These are phyloP conservation scores for Sporothrix protearum DNA, from an alignment of 2,329 filamentous ascomycete genomes.

Conservation along the genomic window DNA sequence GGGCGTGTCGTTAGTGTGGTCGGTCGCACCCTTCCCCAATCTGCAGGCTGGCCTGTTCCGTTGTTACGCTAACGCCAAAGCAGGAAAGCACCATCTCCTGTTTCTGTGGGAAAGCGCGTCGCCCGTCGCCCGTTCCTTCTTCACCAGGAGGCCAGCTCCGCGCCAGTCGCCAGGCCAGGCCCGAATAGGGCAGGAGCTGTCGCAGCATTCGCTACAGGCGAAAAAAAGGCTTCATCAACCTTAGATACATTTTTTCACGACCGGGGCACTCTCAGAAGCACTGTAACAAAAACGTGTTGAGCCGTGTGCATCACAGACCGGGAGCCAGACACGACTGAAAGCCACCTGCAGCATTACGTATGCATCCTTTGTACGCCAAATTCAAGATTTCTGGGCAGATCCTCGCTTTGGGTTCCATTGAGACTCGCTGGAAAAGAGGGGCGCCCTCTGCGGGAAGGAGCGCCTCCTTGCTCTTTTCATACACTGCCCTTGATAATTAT, in stretches of 20 bases:
- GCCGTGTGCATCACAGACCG: background rate
- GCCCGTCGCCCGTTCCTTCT: background rate
- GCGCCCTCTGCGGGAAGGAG: slow-evolving; percentile 11
- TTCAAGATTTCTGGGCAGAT: slow-evolving; percentile 16
- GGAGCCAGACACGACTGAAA: background rate
- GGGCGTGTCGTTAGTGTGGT: background rate
- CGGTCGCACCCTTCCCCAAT: background rate
- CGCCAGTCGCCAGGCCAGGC: background rate
- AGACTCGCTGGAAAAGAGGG: background rate
- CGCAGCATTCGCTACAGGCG: background rate
- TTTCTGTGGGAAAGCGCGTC: background rate
- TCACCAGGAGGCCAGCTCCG: slow-evolving; percentile 3
- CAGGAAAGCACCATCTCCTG: slow-evolving; percentile 6
- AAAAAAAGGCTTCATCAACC: background rate
- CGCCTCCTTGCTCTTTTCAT: too few relatives aligned
- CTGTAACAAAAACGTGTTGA: background rate
- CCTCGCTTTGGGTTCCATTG: slow-evolving; percentile 10
- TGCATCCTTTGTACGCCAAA: slow-evolving; percentile 11
- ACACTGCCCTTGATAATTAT: too few relatives aligned
- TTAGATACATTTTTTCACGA: too few relatives aligned
- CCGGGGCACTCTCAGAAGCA: background rate
- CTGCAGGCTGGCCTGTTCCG: slow-evolving; percentile 11
- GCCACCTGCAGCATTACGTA: slow-evolving; percentile 13
- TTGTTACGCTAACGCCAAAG: slow-evolving; percentile 18
- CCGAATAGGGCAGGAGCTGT: background rate